A percentile compares a stretch with the other conserved stretches of the same genome.
phyloP scores from a whole-genome alignment of 768 basidiomycete species.

The Lactifluus subvellereus region DNA sequence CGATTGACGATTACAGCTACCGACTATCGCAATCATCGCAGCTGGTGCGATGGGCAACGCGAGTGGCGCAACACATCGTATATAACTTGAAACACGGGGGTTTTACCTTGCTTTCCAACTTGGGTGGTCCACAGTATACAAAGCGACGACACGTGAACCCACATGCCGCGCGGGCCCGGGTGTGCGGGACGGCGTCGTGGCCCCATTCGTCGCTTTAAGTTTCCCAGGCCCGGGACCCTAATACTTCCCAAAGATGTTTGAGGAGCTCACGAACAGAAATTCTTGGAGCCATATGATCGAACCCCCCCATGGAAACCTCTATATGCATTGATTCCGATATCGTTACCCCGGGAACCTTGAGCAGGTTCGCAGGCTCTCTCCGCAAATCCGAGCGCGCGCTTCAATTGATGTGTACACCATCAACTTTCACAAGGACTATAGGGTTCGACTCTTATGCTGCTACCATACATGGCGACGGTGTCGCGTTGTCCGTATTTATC shows the following conservation, averaged over 20 bases:
- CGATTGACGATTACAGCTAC: no score
- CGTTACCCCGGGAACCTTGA: slow-evolving; percentile 46
- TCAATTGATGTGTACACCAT: slow-evolving; percentile 54
- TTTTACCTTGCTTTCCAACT: background rate
- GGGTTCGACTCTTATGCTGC: slow-evolving; percentile 55
- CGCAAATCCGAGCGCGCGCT: slow-evolving; percentile 33
- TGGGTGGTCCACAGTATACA: background rate
- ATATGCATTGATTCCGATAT: slow-evolving; percentile 56
- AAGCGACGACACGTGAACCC: slow-evolving; percentile 30
- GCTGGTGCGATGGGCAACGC: no score
- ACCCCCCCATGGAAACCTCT: slow-evolving; percentile 19
- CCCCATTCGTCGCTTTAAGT: slow-evolving; percentile 36
- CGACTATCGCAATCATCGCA: background rate
- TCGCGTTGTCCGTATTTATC: slow-evolving; percentile 32
- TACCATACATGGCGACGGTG: slow-evolving; percentile 31
- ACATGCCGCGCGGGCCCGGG: slow-evolving; percentile 41
- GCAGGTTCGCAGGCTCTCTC: slow-evolving; percentile 42
- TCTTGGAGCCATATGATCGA: background rate
- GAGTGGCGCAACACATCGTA: slow-evolving; percentile 30
- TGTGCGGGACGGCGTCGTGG: slow-evolving; percentile 35
- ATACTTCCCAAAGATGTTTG: slow-evolving; percentile 50
- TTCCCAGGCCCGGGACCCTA: slow-evolving; percentile 42
- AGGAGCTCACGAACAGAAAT: slow-evolving; percentile 37
- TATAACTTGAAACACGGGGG: background rate
- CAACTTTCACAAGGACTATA: slow-evolving; percentile 46